phyloP scores from a whole-genome alignment of 2,329 filamentous ascomycete genomes.

The Aphanoascus verrucosus region DNA sequence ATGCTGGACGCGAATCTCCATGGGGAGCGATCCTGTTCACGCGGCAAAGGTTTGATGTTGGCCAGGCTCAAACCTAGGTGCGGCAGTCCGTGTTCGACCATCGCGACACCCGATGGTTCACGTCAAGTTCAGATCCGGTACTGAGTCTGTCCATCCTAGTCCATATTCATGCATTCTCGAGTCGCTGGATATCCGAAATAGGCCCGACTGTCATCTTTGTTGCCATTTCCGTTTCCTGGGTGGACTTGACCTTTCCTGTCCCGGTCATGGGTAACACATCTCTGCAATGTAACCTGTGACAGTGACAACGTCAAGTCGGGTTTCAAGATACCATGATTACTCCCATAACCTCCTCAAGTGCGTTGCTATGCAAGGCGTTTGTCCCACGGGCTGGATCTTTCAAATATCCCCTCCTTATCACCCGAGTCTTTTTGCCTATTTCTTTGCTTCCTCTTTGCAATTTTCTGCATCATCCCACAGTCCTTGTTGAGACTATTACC shows the following conservation, averaged over 20 bases:
- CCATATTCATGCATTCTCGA: neutral
- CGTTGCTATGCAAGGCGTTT: neutral
- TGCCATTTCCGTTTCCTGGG: neutral
- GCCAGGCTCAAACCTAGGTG: conserved; percentile 9
- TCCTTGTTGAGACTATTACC: conserved; percentile 6
- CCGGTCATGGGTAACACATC: neutral
- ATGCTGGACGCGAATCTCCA: neutral
- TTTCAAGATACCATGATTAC: conserved; percentile 3
- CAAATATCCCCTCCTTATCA: conserved; percentile 10
- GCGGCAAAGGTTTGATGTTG: conserved; percentile 9
- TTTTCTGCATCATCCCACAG: conserved; percentile 3
- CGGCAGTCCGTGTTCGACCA: conserved; percentile 10
- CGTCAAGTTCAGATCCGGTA: neutral
- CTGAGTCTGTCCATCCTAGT: neutral
- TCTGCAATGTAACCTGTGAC: conserved; percentile 12
- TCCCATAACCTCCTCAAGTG: neutral
- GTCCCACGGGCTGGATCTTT: conserved; percentile 6
- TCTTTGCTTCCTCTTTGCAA: neutral
- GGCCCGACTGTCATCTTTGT: neutral
- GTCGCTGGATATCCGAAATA: neutral
- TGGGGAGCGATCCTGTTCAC: neutral
- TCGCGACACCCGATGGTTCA: conserved; percentile 11
- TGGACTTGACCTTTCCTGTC: conserved; percentile 1
- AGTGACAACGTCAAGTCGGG: conserved; percentile 9
- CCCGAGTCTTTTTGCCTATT: conserved; percentile 5